Conservation (phyloP, 2,329 filamentous ascomycete species). For the Colletotrichum spaethianum region DNA sequence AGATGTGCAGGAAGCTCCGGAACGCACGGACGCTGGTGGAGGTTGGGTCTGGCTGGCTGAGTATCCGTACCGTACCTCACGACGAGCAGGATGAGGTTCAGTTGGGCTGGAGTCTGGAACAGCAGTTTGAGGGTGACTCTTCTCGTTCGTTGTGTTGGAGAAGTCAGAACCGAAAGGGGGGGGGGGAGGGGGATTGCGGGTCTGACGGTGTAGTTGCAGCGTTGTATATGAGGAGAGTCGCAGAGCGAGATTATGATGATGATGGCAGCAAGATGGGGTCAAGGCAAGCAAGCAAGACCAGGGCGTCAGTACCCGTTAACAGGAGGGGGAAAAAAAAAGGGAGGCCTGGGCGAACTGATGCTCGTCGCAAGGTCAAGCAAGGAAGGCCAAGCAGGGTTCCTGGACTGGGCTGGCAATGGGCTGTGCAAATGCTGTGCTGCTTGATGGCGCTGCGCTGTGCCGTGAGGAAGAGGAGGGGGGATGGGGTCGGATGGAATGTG, state of each 20-base stretch:
- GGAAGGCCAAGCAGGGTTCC: not conserved
- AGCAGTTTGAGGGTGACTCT: not conserved
- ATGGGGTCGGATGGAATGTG: slow-evolving; percentile 3
- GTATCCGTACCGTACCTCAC: slow-evolving; percentile 12
- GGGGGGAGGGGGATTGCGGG: not conserved
- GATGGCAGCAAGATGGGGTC: not conserved
- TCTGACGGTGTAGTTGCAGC: not conserved
- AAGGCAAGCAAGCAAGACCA: not conserved
- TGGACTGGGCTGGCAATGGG: not conserved
- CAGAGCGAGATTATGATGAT: not conserved
- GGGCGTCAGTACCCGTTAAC: no score
- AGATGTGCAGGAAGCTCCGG: slow-evolving; percentile 40
- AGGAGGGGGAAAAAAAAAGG: no score
- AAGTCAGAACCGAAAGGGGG: not conserved
- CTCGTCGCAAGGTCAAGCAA: not conserved
- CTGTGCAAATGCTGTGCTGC: slow-evolving; percentile 13
- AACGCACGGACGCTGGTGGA: slow-evolving; percentile 38
- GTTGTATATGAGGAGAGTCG: not conserved
- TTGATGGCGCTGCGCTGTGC: not conserved
- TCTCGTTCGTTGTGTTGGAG: not conserved
- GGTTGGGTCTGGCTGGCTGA: not conserved
- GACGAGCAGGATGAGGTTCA: not conserved
- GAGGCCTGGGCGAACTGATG: no score
- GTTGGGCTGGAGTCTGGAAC: not conserved
- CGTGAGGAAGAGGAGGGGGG: not conserved